Base-by-base conservation (phyloP, 306 rosid genomes). In the Begonia masoniana region DNA sequence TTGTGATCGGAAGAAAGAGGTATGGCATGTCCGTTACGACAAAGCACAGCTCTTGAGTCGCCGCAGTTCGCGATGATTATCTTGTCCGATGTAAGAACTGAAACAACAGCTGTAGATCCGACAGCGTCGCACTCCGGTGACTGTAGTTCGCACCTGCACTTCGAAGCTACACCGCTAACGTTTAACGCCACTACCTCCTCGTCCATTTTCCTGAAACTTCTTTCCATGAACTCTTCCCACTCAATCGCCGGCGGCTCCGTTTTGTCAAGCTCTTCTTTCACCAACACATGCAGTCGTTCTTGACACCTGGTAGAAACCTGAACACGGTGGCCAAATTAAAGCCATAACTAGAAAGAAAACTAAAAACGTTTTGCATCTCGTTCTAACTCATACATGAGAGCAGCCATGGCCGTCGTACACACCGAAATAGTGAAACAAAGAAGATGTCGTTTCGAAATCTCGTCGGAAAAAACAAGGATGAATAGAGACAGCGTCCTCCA, bases 331-430 rank as follows among this genome's bases (percentile, higher is more conserved):
- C 15, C 49, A 12, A 45, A 7, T 45, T 45, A 45, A 2, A n/a
- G 9, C 49, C 49, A n/a, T 10, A 45, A 2, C n/a, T 31, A 31
- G 39, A 31, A 31, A 31, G 9, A 31, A 5, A 31, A 31, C 39
- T 31, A 31, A 7, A 31, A 31, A 31, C 39, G 39, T 31, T 31
- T 1, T 31, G 39, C 8, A 4, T 5, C 39, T 31, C 39, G 39
- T 31, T 31, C 39, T 31, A n/a, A n/a, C 7, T 45, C 49, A 3
- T 45, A 45, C 49, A 45, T 45, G 49, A 45, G 53, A 50, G 24
- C 53, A n/a, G 16, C 53, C 53, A 16, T 50, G 53, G 21, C 53
- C 53, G 21, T 50, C 49, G 53, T 12, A 50, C 17, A 50, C 53
- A 2, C 53, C 53, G 53, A 13, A 50, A 50, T 13, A 50, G 53